Evolutionary conservation across 148 eudicot genomes (phyloP).

Genomic region (Rhododendron vialii): DNA sequence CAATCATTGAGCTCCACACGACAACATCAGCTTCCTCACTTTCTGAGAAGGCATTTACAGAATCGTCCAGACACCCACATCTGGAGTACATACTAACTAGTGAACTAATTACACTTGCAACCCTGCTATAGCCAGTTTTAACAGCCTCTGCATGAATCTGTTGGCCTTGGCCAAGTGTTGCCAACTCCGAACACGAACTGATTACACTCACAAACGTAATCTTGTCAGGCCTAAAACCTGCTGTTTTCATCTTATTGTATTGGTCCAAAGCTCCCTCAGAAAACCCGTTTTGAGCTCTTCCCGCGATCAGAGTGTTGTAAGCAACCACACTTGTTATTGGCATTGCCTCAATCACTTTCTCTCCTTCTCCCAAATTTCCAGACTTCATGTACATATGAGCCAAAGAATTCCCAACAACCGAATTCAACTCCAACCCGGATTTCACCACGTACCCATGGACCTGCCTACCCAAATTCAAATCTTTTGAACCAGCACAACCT

Average conservation of each 20-base stretch:
- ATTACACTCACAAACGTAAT: conserved; percentile 77
- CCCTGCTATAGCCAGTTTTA: conserved; percentile 45
- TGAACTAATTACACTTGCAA: conserved; percentile 52
- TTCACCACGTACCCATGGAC: conserved; percentile 57
- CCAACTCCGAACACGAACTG: conserved; percentile 71
- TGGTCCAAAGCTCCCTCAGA: conserved; percentile 62
- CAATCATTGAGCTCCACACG: conserved; percentile 72
- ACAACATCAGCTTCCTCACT: conserved; percentile 46
- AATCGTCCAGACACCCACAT: conserved; percentile 78
- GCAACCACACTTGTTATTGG: conserved; percentile 46
- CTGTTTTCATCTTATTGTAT: conserved; percentile 54
- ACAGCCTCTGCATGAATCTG: conserved; percentile 80
- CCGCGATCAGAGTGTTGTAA: conserved; percentile 68
- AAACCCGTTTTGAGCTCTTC: conserved; percentile 64
- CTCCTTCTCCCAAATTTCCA: conserved; percentile 55
- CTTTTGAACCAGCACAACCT: conserved; percentile 80
- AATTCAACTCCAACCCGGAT: conserved; percentile 43
- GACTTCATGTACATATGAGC: conserved; percentile 91
- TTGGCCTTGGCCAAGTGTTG: conserved; percentile 82
- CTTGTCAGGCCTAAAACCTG: conserved; percentile 64
- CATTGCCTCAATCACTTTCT: conserved; percentile 51
- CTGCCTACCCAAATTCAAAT: conserved; percentile 46
- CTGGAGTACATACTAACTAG: conserved; percentile 84
- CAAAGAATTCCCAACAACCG: conserved; percentile 66
- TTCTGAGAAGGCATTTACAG: conserved; percentile 52